Evolutionary conservation across 495 filamentous ascomycete species (phyloP), one percentile per base, ranked within the genome.

Genomic region (Hypomontagnella submonticulosa): DNA sequence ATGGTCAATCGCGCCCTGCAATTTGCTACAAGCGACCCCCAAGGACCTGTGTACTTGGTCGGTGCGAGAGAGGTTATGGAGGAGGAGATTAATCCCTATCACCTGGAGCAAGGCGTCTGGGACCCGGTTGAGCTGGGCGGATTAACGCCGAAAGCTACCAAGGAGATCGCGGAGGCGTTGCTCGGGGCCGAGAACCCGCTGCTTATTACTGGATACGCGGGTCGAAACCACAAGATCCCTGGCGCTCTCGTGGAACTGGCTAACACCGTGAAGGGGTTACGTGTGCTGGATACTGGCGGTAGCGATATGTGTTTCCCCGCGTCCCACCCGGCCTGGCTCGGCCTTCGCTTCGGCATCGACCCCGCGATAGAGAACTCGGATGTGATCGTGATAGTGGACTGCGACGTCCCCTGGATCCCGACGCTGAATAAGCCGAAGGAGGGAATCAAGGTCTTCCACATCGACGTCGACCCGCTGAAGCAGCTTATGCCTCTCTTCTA

Each of bases 261-360:
- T 9, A 81, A 96, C 73, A 86, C 81, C 1, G 85, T 97, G 55
- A 89, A 88, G 68, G 92, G 92, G 0, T 73, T 97, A 42, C 81
- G 92, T 10, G 92, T 98, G 13, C 76, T 98, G 23, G 94, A 98
- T 73, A 93, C 92, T 0, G 91, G 91, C 19, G 93, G 92, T 33
- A 90, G 90, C 71, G 94, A 98, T 73, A 95, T 98, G 94, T 96
- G 91, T 71, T 97, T 97, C 77, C 94, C 94, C 2, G 89, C 88
- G 1, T 82, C 93, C 50, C 93, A 97, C 61, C 79, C 80, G 12
- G 80, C 67, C 0, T 86, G 88, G 82, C 74, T 97, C 20, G 92
- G 94, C 1, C 71, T 96, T 65, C 81, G 87, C 61, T 97, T 87
- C 65, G 92, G 93, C 9, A 80, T 86, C 2, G 91, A 97, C 38